A percentile compares a stretch with the other conserved stretches of the same genome.
Conservation (phyloP, 2,329 filamentous ascomycete genomes). For the Iodosphaeria phyllophila region DNA sequence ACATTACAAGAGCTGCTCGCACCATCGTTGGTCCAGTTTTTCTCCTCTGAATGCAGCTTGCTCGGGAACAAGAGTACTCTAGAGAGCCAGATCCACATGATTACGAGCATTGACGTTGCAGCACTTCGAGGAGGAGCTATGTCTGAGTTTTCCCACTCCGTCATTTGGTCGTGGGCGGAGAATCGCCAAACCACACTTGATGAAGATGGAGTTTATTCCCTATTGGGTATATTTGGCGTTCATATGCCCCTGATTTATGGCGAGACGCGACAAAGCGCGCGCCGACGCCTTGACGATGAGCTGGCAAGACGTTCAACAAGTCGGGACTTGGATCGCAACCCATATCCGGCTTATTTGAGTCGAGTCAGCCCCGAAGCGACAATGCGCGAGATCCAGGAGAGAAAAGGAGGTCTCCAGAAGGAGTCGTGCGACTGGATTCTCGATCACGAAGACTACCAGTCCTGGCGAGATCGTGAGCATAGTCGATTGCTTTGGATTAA, state of each 20-base stretch:
- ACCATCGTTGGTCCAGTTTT: background rate
- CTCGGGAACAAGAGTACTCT: conserved; percentile 1
- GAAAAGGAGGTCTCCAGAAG: conserved; percentile 9
- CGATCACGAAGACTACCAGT: conserved; percentile 9
- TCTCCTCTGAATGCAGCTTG: background rate
- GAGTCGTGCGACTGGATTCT: conserved; percentile 16
- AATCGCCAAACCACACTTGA: background rate
- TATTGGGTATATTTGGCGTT: conserved; percentile 1
- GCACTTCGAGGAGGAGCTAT: background rate
- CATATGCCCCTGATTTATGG: conserved; percentile 1
- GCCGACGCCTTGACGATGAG: no score
- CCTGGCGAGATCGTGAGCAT: conserved; percentile 8
- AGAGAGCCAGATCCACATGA: background rate
- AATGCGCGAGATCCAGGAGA: conserved; percentile 9
- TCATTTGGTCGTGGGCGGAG: background rate
- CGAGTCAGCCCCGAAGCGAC: no score
- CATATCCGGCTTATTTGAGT: no score
- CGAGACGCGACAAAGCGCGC: no score
- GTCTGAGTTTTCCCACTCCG: background rate
- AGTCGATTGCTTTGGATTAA: conserved; percentile 10
- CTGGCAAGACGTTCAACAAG: no score
- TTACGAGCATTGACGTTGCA: background rate
- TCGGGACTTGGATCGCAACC: no score
- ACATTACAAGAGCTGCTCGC: conserved; percentile 1
- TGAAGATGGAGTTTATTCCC: conserved; percentile 1